These are phyloP conservation scores for Cercophora scortea DNA, from an alignment of 495 filamentous ascomycete species.

Conservation along the genomic window DNA sequence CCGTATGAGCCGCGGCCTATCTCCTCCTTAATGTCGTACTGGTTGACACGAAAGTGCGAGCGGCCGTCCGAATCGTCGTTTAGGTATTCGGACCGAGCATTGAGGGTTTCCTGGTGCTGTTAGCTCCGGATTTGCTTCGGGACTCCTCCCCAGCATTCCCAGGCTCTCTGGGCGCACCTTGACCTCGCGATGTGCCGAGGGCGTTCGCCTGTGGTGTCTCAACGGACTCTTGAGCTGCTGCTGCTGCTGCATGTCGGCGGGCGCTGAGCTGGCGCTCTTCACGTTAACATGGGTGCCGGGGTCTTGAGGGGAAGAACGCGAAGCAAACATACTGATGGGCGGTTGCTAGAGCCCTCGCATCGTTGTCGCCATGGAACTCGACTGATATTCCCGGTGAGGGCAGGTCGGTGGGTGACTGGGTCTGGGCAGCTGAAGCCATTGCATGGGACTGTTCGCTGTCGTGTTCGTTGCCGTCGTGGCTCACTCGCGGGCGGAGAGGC, in stretches of 20 bases:
- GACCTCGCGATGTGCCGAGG: slow-evolving; percentile 61
- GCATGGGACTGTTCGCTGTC: not conserved
- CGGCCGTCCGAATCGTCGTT: slow-evolving; percentile 76
- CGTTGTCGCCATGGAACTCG: slow-evolving; percentile 25
- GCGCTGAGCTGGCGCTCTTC: slow-evolving; percentile 25
- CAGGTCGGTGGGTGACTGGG: slow-evolving; percentile 15
- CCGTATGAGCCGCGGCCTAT: slow-evolving; percentile 95
- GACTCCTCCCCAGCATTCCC: not conserved
- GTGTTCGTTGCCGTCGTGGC: not conserved
- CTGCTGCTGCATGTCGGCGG: slow-evolving; percentile 20
- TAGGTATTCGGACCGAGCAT: slow-evolving; percentile 80
- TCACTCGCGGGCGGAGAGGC: slow-evolving; percentile 11
- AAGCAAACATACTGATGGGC: slow-evolving; percentile 15
- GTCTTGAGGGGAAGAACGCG: too few relatives aligned
- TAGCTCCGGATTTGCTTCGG: too few relatives aligned
- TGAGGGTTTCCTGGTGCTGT: slow-evolving; percentile 69
- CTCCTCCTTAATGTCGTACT: slow-evolving; percentile 90
- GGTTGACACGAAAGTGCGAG: slow-evolving; percentile 76
- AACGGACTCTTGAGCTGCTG: slow-evolving; percentile 51
- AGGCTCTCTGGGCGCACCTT: slow-evolving; percentile 42
- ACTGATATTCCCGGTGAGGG: slow-evolving; percentile 33
- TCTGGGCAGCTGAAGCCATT: slow-evolving; percentile 7
- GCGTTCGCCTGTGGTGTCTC: slow-evolving; percentile 67
- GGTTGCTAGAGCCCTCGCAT: not conserved
- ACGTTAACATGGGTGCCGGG: not conserved